Conservation (phyloP, 2,329 filamentous ascomycete species). For the Chaetomiaceae sp. region DNA sequence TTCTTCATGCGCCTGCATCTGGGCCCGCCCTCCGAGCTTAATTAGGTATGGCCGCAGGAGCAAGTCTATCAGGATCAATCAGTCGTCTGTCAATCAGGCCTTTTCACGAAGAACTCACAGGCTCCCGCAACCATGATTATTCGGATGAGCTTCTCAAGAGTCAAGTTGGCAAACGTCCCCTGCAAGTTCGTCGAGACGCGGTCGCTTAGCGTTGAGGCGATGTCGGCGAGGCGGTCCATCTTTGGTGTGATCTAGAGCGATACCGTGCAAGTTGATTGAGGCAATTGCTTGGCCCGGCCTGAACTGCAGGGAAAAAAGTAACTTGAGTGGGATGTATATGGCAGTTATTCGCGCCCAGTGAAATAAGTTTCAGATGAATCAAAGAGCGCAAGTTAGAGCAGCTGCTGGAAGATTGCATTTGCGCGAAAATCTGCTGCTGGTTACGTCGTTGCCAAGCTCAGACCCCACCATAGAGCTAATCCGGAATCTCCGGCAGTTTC, state of each 20-base stretch:
- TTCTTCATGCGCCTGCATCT: constrained; percentile 59
- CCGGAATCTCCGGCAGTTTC: constrained; percentile 12
- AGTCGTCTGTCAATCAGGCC: neutral
- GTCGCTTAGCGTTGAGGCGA: constrained; percentile 27
- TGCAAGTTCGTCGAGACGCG: constrained; percentile 47
- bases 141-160: constrained; percentile 56
- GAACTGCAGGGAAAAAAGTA: neutral
- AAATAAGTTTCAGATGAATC: too few species aligned
- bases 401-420: constrained; percentile 10
- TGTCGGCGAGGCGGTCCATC: constrained; percentile 30
- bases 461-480: constrained; percentile 12
- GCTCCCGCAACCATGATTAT: constrained; percentile 67
- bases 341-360: too few species aligned
- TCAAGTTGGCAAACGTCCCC: constrained; percentile 48
- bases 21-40: constrained; percentile 58
- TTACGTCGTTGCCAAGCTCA: constrained; percentile 8
- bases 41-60: constrained; percentile 71
- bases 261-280: neutral
- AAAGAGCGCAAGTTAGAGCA: neutral
- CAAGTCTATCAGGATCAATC: constrained; percentile 30
- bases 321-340: too few species aligned
- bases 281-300: neutral
- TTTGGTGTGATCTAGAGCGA: neutral
- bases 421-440: constrained; percentile 15
- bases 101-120: constrained; percentile 35